Evolutionary conservation across 1,284 basidiomycete species (phyloP), one percentile per base, ranked within the genome.

Genomic region (Agroathelia rolfsii): DNA sequence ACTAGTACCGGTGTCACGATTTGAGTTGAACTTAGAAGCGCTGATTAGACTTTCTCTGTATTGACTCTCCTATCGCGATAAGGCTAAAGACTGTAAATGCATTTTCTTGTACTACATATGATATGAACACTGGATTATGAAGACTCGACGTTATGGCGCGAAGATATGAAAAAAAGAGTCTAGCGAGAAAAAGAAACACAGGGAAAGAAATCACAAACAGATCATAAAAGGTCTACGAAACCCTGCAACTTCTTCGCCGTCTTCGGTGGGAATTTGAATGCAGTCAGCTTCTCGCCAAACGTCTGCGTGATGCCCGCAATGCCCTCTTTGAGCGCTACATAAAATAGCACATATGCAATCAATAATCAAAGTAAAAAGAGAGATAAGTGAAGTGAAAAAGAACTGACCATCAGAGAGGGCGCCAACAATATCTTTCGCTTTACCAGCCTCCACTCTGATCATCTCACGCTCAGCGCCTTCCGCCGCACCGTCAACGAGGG

Each of bases 211-310:
- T n/a, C n/a, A n/a, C n/a, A n/a, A n/a, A n/a, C n/a, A n/a, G n/a
- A n/a, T n/a, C n/a, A n/a, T n/a, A n/a, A n/a, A n/a, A n/a, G n/a
- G n/a, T 85, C 80, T 32, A 82, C 62, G 51, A 83, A 82, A 0
- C 61, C 62, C 54, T 87, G 81, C 36, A 88, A 48, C 53, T 76
- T 76, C 39, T 55, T 60, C 6, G 78, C 79, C 10, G 64, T 72
- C 38, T 61, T 54, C 6, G 75, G 71, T 3, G 85, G 76, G 47
- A 89, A 83, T 48, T 69, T 81, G 64, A 86, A 88, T 11, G 82
- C 83, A 3, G 64, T 52, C 30, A 89, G 56, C 48, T 76, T 82
- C 37, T 76, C 70, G 2, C 79, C 77, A 52, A 89, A 90, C 23
- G 78, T 84, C 43, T 70, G 60, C 31, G 76, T 66, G 28, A 90